Conservation (phyloP, 2,329 filamentous ascomycete genomes). For the Calonectria henricotiae region DNA sequence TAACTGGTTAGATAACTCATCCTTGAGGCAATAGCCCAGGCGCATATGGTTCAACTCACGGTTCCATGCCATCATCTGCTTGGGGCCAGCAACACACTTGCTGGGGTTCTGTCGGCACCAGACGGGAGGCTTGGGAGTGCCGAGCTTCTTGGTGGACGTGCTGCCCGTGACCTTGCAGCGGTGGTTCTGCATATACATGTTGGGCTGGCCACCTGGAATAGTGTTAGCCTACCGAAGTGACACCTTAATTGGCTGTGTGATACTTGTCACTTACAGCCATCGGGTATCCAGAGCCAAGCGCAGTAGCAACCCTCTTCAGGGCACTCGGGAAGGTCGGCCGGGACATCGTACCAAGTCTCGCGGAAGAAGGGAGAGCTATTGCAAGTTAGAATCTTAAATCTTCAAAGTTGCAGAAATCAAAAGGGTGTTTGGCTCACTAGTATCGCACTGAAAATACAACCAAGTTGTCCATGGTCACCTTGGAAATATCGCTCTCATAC, state of each 20-base stretch:
- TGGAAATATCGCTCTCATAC: conserved; percentile 64
- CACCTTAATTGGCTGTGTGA: accelerated
- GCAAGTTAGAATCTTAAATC: not conserved
- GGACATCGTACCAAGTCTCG: conserved; percentile 53
- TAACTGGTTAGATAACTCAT: conserved; percentile 9
- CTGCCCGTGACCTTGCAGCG: conserved; percentile 66
- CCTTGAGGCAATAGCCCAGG: not conserved
- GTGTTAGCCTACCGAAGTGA: not conserved
- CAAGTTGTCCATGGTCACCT: conserved; percentile 68
- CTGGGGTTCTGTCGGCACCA: conserved; percentile 62
- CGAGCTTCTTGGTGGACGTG: conserved; percentile 61
- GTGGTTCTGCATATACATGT: conserved; percentile 66
- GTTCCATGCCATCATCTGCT: conserved; percentile 69
- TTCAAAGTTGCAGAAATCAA: not conserved
- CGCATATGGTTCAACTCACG: conserved; percentile 50
- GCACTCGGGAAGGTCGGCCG: conserved; percentile 51
- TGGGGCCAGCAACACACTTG: conserved; percentile 65
- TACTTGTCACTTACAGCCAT: conserved; percentile 48
- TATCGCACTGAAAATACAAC: conserved; percentile 66
- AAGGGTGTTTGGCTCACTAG: conserved; percentile 56
- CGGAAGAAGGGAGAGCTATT: conserved; percentile 53
- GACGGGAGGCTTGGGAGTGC: conserved; percentile 59
- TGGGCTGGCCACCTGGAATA: conserved; percentile 47
- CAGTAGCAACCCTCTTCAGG: conserved; percentile 54
- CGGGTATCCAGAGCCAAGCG: conserved; percentile 55